A percentile compares a stretch with the other conserved stretches of the same genome.
phyloP scores from a whole-genome alignment of 1,284 basidiomycete species.

The Phaffia rhodozyma region DNA sequence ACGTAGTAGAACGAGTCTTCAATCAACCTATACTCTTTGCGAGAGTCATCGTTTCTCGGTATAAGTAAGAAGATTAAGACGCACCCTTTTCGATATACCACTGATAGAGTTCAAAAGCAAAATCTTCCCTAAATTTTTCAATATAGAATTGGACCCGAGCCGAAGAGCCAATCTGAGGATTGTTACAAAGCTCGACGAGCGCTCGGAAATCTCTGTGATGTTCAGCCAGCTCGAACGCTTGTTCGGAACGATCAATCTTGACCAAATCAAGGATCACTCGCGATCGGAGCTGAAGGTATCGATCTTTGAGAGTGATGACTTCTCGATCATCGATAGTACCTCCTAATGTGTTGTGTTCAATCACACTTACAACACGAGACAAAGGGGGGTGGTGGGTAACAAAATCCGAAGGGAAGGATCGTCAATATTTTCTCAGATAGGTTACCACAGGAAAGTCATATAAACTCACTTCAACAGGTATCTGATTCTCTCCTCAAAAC shows the following conservation, averaged over 20 bases:
- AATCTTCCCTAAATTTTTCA: conserved; percentile 65
- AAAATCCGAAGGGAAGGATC: background rate
- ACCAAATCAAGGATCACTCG: conserved; percentile 65
- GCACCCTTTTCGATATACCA: conserved; percentile 45
- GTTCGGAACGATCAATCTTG: conserved; percentile 51
- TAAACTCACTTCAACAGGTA: conserved; percentile 52
- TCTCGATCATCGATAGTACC: conserved; percentile 41
- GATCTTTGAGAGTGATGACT: conserved; percentile 46
- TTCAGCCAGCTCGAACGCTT: conserved; percentile 72
- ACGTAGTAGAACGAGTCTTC: background rate
- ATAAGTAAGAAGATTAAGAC: conserved; percentile 19
- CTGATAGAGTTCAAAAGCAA: conserved; percentile 74
- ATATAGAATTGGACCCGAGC: conserved; percentile 51
- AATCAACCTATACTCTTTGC: background rate
- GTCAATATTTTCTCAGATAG: conserved; percentile 30
- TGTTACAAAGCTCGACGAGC: conserved; percentile 68
- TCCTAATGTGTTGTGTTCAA: conserved; percentile 1
- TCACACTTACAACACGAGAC: background rate
- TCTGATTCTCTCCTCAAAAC: conserved; percentile 57
- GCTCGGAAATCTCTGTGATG: conserved; percentile 71
- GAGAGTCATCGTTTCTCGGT: background rate
- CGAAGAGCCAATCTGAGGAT: conserved; percentile 25
- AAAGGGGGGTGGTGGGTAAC: background rate
- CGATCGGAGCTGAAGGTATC: conserved; percentile 56
- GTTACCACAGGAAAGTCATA: background rate